These are phyloP conservation scores for Pichia sorboxylosa DNA, from an alignment of 1,139 yeast species.

Conservation along the genomic window DNA sequence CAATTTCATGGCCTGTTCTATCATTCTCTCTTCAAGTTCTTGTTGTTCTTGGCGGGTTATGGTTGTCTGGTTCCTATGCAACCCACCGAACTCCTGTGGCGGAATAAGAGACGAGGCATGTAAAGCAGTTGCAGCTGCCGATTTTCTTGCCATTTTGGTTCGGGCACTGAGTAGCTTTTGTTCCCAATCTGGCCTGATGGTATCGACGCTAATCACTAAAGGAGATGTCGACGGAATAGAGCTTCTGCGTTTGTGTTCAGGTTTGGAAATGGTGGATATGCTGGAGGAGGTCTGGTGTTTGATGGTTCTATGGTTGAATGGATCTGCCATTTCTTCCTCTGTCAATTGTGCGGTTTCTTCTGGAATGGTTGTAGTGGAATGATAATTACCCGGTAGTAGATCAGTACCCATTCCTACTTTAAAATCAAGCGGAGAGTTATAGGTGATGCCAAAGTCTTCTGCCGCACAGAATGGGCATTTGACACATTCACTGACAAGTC, in stretches of 20 bases:
- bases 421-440: slow-evolving; percentile 40
- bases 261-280: neutral
- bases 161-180: slow-evolving; percentile 58
- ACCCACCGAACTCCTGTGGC: too few species aligned
- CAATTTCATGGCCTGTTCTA: slow-evolving; percentile 70
- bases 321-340: slow-evolving; percentile 7
- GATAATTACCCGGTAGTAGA: slow-evolving; percentile 29
- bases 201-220: slow-evolving; percentile 65
- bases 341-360: neutral
- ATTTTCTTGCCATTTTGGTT: slow-evolving; percentile 65
- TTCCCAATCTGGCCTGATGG: slow-evolving; percentile 90
- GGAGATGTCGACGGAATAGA: slow-evolving; percentile 53
- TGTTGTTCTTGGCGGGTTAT: slow-evolving; percentile 2
- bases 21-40: slow-evolving; percentile 60
- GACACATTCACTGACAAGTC: slow-evolving; percentile 75
- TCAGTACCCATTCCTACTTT: slow-evolving; percentile 42
- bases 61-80: neutral
- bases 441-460: slow-evolving; percentile 75
- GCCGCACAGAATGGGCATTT: slow-evolving; percentile 91
- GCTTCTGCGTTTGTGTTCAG: slow-evolving; percentile 23
- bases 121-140: slow-evolving; percentile 90
- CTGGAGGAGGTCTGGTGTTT: neutral
- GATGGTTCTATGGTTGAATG: slow-evolving; percentile 4
- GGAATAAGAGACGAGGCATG: slow-evolving; percentile 62
- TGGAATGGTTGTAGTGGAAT: slow-evolving; percentile 6